phyloP scores from a whole-genome alignment of 2,329 filamentous ascomycete genomes.

The Aspergillus thermomutatus region DNA sequence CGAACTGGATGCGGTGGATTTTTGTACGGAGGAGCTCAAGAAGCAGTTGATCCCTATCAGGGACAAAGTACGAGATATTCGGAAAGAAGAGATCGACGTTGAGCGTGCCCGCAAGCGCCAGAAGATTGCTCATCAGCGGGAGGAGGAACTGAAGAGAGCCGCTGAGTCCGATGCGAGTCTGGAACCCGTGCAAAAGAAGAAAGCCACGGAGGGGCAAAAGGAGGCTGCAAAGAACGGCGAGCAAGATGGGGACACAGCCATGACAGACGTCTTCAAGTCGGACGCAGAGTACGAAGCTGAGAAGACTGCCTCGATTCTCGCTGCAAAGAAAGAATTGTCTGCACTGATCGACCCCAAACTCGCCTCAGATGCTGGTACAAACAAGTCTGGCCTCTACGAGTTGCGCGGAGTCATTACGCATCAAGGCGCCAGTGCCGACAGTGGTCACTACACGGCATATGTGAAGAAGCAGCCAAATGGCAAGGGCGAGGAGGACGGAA shows the following conservation, averaged over 20 bases:
- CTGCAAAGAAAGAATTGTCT: constrained; percentile 84
- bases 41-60: constrained; percentile 83
- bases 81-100: constrained; percentile 92
- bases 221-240: constrained; percentile 48
- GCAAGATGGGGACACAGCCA: constrained; percentile 67
- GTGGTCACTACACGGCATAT: constrained; percentile 96
- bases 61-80: constrained; percentile 90
- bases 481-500: constrained; percentile 81
- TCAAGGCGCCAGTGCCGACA: constrained; percentile 93
- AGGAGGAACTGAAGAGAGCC: constrained; percentile 49
- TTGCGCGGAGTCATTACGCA: constrained; percentile 92
- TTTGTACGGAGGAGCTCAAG: constrained; percentile 87
- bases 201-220: constrained; percentile 49
- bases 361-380: constrained; percentile 73
- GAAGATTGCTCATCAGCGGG: constrained; percentile 63
- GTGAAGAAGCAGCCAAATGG: constrained; percentile 82
- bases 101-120: constrained; percentile 89
- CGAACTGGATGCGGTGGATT: constrained; percentile 89
- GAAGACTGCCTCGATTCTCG: constrained; percentile 68
- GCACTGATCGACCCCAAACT: constrained; percentile 72
- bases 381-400: constrained; percentile 94
- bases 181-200: constrained; percentile 48
- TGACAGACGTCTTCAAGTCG: constrained; percentile 78
- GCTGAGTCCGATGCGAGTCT: constrained; percentile 26
- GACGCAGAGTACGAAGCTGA: constrained; percentile 91